Evolutionary conservation across 306 rosid genomes (phyloP).

Genomic region (Trichosanthes cucumerina): DNA sequence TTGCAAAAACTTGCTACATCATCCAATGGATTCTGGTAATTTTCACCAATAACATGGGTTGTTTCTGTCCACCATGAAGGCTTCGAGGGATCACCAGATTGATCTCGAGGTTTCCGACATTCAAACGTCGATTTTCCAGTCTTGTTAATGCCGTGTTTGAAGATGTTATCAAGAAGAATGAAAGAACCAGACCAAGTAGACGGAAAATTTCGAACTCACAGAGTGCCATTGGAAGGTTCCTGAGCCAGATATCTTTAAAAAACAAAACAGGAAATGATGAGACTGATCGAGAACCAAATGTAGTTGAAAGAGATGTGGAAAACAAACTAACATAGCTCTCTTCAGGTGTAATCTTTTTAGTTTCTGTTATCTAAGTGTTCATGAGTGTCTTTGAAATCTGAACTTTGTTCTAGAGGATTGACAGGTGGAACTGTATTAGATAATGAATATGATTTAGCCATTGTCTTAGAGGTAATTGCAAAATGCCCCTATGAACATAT

Average conservation of each 20-base stretch:
- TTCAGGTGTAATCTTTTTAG: background rate
- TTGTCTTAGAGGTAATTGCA: background rate
- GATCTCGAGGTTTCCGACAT: conserved; percentile 84
- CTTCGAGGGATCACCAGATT: conserved; percentile 81
- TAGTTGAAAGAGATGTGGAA: conserved; percentile 31
- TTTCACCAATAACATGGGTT: conserved; percentile 28
- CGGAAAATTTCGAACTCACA: conserved; percentile 39
- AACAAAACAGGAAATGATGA: conserved; percentile 33
- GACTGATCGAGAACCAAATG: conserved; percentile 29
- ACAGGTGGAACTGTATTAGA: background rate
- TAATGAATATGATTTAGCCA: background rate
- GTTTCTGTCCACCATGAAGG: conserved; percentile 22
- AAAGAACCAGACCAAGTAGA: background rate
- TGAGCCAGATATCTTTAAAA: conserved; percentile 42
- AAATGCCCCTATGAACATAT: too few relatives aligned
- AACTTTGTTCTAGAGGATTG: background rate
- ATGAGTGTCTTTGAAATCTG: background rate
- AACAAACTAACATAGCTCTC: conserved; percentile 5
- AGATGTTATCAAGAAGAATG: conserved; percentile 36
- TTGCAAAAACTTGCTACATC: background rate
- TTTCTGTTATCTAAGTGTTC: background rate
- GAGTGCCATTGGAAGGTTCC: conserved; percentile 58
- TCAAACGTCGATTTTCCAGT: conserved; percentile 53
- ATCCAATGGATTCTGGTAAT: background rate
- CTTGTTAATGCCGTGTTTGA: conserved; percentile 38